Evolutionary conservation across 257 asterid genomes (phyloP), one percentile per base, ranked within the genome.

Genomic region (Solanum etuberosum): DNA sequence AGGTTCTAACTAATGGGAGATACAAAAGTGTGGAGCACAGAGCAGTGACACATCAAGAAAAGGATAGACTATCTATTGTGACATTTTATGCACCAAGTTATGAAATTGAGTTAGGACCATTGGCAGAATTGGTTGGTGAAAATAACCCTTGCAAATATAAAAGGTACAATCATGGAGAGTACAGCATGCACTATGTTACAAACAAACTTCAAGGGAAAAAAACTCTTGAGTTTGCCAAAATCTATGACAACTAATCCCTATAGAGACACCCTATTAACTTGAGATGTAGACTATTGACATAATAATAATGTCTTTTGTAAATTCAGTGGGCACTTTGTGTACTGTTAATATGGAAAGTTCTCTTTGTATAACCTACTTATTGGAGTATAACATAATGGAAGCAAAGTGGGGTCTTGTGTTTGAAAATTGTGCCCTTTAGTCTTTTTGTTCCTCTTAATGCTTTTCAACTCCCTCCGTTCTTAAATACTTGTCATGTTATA

Each of bases 1-100:
- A 97, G 99, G 99, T 97, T 68, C 85, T 96, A 42, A 95, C 93
- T 34, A 97, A 97, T 87, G 99, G 99, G 23, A 93, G 92, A 86
- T 96, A 96, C 95, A 97, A 95, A 90, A 97, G 99, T 87, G 98
- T 96, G 88, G 99, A 96, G 88, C 99, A 97, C 65, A 93, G 98
- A 90, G 99, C 99, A 81, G 98, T 97, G 92, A 91, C 99, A 1
- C 90, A 96, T 65, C 90, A 86, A 84, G 96, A 96, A 88, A 94
- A 91, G 43, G 98, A 97, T 63, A 93, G 99, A 48, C 91, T 97
- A 18, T 97, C 99, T 27, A 93, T 97, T 82, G 99, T 97, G 32
- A 97, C 99, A 87, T 97, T 97, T 67, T 97, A 97, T 85, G 99
- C 99, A 48, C 99, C 99, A 43, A 93, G 98, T 77, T 96, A 97